Evolutionary conservation across 148 eudicot genomes (phyloP), one percentile per base, ranked within the genome.

Genomic region (Cornus kousa): DNA sequence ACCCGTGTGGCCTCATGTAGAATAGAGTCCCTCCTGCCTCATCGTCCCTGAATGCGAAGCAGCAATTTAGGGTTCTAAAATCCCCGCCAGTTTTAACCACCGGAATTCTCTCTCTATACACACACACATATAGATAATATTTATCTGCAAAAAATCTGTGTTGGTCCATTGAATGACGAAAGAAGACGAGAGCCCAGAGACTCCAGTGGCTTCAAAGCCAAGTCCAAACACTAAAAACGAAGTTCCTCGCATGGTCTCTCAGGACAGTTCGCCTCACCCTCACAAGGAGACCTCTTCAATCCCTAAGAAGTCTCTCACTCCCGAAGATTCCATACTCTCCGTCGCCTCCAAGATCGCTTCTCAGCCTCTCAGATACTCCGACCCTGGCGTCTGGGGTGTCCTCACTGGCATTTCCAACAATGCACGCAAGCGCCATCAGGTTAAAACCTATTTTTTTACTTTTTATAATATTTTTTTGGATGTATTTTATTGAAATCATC

Each of bases 331-430:
- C 40, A 90, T 95, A n/a, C 37, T 82, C 12, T 82, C 91, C 0
- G 93, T 82, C 24, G 98, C 98, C 14, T 57, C 91, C 0, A 89
- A 84, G 48, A 81, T 90, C 46, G 92, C 96, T 4, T 81, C 90
- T 57, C 96, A 90, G 88, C 87, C 92, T 2, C 86, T 95, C 7
- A 93, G 90, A 20, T 82, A 83, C 75, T 82, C 94, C 13, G 93
- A 93, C 83, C 90, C 91, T 23, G 82, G 89, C 4, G 97, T 95
- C 57, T 95, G 99, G 99, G 99, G 88, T 16, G 99, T 92, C 40
- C 95, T 95, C 74, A 95, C 99, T 8, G 99, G 97, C 40, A 93
- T 95, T 33, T 95, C 97, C 13, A 80, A 66, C 64, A 87, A 86
- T 67, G 95, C 99, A 64, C 94, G 99, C 6, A 92, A 93, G 69